These are phyloP conservation scores for Diaporthe capsici DNA, from an alignment of 2,329 filamentous ascomycete genomes.

Conservation along the genomic window DNA sequence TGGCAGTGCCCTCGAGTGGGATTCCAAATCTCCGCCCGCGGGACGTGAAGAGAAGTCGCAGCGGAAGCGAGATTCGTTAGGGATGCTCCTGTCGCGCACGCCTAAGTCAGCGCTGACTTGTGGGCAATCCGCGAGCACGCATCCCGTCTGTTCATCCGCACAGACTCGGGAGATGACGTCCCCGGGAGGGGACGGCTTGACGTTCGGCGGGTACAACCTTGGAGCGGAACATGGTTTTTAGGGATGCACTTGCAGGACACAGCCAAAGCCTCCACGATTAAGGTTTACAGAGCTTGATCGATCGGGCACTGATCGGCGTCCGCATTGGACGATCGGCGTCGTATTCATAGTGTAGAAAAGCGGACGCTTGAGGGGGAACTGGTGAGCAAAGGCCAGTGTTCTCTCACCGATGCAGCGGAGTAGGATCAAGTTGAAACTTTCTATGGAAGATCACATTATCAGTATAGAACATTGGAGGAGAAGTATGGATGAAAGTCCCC, in stretches of 20 bases:
- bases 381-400: background rate
- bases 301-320: constrained; percentile 24
- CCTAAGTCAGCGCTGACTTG: constrained; percentile 15
- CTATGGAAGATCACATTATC: background rate
- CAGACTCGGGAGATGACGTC: constrained; percentile 31
- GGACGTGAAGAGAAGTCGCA: background rate
- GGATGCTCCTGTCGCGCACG: constrained; percentile 16
- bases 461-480: background rate
- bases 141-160: constrained; percentile 31
- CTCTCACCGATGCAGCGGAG: background rate
- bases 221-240: constrained; percentile 14
- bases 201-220: constrained; percentile 27
- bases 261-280: constrained; percentile 4
- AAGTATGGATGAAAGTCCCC: background rate
- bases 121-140: constrained; percentile 3
- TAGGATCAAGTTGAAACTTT: constrained; percentile 27
- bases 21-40: constrained; percentile 23
- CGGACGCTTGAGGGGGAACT: background rate
- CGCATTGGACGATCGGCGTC: constrained; percentile 28
- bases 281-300: background rate
- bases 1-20: background rate
- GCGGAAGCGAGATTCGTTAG: constrained; percentile 24
- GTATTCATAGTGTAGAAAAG: background rate
- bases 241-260: background rate
- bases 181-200: constrained; percentile 31